These are phyloP conservation scores for Guyanaporus albipodus DNA, from an alignment of 768 basidiomycete genomes.

Conservation along the genomic window DNA sequence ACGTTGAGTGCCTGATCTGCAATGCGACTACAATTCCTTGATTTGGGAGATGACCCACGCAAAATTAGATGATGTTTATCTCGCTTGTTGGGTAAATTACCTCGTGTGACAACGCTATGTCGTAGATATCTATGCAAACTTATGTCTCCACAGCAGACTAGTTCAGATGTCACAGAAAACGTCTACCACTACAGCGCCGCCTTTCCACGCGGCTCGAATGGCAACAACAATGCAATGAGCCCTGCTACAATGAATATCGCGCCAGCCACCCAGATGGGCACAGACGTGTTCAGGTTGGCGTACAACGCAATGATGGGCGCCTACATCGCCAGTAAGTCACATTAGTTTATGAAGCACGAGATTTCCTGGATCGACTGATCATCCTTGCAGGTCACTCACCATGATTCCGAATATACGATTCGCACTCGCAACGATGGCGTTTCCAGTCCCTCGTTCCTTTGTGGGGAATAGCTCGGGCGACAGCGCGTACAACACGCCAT, in stretches of 20 bases:
- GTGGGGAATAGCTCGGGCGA: conserved; percentile 54
- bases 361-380: neutral
- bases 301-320: conserved; percentile 51
- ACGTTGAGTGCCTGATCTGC: too few relatives aligned
- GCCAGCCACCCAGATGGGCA: conserved; percentile 54
- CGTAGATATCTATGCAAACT: too few relatives aligned
- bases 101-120: too few relatives aligned
- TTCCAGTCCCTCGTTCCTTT: conserved; percentile 52
- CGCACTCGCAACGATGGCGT: conserved; percentile 47
- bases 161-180: neutral
- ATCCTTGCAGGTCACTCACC: conserved; percentile 27
- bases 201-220: conserved; percentile 55
- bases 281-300: conserved; percentile 42
- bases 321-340: conserved; percentile 16
- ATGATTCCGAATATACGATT: conserved; percentile 60
- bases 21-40: too few relatives aligned
- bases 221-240: conserved; percentile 45
- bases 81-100: too few relatives aligned
- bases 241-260: conserved; percentile 50
- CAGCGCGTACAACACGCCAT: conserved; percentile 42
- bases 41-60: too few relatives aligned
- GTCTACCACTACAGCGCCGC: conserved; percentile 39
- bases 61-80: too few relatives aligned
- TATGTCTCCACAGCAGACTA: too few relatives aligned
- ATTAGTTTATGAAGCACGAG: neutral